Evolutionary conservation across 1,139 yeast genomes (phyloP).

Genomic region (Lodderomyces theae): DNA sequence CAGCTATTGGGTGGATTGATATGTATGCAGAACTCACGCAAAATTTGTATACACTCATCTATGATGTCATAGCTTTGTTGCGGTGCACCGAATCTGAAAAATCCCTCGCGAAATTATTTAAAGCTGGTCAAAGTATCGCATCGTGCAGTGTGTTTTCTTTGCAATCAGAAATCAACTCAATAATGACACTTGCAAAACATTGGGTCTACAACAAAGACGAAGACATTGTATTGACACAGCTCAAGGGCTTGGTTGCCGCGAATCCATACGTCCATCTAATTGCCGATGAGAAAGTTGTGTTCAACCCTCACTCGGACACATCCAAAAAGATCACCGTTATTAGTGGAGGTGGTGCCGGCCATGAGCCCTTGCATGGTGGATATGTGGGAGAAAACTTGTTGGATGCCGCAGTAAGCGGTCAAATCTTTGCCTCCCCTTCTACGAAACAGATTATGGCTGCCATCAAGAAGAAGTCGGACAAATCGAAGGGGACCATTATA

Average conservation of each 20-base stretch:
- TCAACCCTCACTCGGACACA: conserved; percentile 36
- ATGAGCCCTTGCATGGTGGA: conserved; percentile 92
- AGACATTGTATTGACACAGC: conserved; percentile 64
- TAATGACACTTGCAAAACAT: conserved; percentile 37
- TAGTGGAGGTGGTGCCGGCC: conserved; percentile 96
- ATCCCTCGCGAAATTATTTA: too few species aligned
- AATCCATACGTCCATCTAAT: conserved; percentile 66
- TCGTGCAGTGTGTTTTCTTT: too few species aligned
- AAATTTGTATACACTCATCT: too few species aligned
- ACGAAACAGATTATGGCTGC: conserved; percentile 83
- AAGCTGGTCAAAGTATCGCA: not conserved
- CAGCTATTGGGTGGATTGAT: too few species aligned
- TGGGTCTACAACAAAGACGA: conserved; percentile 47
- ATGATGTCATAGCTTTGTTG: too few species aligned
- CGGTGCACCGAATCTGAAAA: too few species aligned
- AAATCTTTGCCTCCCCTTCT: conserved; percentile 87
- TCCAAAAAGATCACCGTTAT: conserved; percentile 62
- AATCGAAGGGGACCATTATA: conserved; percentile 62
- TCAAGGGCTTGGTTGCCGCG: conserved; percentile 65
- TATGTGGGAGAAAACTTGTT: conserved; percentile 80
- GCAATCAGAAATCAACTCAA: too few species aligned
- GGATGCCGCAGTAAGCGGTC: conserved; percentile 87
- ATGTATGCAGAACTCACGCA: too few species aligned
- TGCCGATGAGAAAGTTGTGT: conserved; percentile 68
- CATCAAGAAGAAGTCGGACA: conserved; percentile 56